These are phyloP conservation scores for Macrolepiota dolichaula DNA, from an alignment of 768 basidiomycete genomes.

Conservation along the genomic window DNA sequence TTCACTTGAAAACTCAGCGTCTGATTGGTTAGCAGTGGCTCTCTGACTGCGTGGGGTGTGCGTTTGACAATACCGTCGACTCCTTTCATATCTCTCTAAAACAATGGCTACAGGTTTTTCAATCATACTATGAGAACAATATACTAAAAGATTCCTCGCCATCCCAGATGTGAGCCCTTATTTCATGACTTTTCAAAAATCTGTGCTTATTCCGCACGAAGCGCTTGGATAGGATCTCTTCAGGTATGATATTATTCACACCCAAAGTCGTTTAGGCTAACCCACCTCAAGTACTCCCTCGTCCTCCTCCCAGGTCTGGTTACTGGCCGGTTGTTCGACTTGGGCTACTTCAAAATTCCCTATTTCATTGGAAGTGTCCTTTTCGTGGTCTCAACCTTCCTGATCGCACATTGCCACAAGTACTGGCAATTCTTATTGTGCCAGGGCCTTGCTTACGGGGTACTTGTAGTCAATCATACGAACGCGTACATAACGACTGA, in stretches of 20 bases:
- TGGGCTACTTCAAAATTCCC: slow-evolving; percentile 52
- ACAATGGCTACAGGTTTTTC: slow-evolving; percentile 49
- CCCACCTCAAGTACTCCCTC: slow-evolving; percentile 38
- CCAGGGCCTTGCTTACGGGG: slow-evolving; percentile 57
- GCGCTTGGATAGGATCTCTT: slow-evolving; percentile 32
- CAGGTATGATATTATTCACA: slow-evolving; percentile 13
- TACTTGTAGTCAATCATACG: slow-evolving; percentile 18
- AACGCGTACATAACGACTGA: background rate
- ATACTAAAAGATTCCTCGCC: slow-evolving; percentile 39
- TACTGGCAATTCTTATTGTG: slow-evolving; percentile 69
- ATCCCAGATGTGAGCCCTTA: slow-evolving; percentile 46
- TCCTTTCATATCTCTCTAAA: background rate
- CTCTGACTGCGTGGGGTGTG: slow-evolving; percentile 75
- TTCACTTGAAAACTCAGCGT: background rate
- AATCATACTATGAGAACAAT: slow-evolving; percentile 52
- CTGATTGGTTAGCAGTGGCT: slow-evolving; percentile 39
- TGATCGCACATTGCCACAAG: slow-evolving; percentile 52
- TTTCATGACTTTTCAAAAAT: background rate
- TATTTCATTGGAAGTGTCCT: slow-evolving; percentile 36
- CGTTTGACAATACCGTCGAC: slow-evolving; percentile 19
- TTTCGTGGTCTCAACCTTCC: slow-evolving; percentile 44
- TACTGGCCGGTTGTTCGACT: slow-evolving; percentile 56
- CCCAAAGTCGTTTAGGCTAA: background rate
- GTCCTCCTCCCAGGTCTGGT: slow-evolving; percentile 50
- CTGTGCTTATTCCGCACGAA: slow-evolving; percentile 11